Conservation (phyloP, 2,329 filamentous ascomycete species). For the Fusarium sarcochroum region DNA sequence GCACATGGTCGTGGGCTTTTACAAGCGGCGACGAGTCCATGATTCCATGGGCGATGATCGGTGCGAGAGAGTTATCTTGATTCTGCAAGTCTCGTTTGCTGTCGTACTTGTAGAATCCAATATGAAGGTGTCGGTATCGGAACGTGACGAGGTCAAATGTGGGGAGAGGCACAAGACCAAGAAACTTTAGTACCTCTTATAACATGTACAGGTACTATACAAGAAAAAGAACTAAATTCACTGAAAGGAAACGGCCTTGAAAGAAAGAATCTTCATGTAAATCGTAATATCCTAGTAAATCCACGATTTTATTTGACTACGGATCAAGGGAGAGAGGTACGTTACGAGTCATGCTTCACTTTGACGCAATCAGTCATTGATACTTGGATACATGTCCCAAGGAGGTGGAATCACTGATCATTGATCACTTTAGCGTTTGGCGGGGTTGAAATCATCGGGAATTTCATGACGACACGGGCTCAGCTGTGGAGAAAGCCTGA, state of each 20-base stretch:
- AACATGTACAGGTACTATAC: neutral
- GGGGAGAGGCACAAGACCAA: conserved; percentile 36
- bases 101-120: conserved; percentile 6
- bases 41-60: conserved; percentile 27
- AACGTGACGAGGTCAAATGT: conserved; percentile 43
- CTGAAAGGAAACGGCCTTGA: neutral
- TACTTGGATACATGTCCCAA: neutral
- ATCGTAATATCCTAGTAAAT: too few relatives aligned
- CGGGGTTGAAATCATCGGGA: conserved; percentile 23
- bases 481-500: conserved; percentile 22
- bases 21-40: conserved; percentile 58
- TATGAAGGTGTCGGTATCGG: conserved; percentile 13
- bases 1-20: conserved; percentile 90
- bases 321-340: neutral
- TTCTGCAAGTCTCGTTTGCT: conserved; percentile 3
- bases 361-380: conserved; percentile 16
- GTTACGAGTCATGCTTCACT: conserved; percentile 1
- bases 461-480: conserved; percentile 28
- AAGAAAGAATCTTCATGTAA: too few relatives aligned
- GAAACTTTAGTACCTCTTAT: neutral
- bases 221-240: neutral
- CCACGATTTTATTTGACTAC: neutral
- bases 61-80: neutral
- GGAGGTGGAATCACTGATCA: conserved; percentile 2
- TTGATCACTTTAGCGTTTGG: conserved; percentile 29